These are phyloP conservation scores for Globisporangium spinosum DNA, from an alignment of 352 stramenopile genomes.

Conservation along the genomic window DNA sequence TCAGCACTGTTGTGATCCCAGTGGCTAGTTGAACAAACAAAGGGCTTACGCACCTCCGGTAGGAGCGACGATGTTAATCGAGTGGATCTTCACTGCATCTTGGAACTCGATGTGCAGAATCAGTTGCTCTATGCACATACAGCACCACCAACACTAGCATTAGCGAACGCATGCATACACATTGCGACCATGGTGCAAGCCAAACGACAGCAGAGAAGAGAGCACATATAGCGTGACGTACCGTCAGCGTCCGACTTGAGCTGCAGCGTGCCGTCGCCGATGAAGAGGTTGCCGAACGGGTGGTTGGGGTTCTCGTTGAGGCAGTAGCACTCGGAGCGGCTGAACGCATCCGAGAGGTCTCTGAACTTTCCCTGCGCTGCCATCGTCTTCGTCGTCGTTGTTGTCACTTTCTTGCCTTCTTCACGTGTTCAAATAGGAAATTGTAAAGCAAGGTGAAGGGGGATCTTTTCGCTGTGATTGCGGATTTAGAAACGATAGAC, in stretches of 20 bases:
- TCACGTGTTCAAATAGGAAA: slow-evolving; percentile 3
- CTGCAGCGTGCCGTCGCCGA: slow-evolving; percentile 67
- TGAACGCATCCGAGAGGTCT: slow-evolving; percentile 62
- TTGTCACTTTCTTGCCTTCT: background rate
- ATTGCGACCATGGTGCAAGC: background rate
- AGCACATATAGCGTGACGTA: slow-evolving; percentile 11
- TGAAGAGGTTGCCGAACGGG: slow-evolving; percentile 73
- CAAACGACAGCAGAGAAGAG: background rate
- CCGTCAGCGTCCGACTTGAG: slow-evolving; percentile 78
- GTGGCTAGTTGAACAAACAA: background rate
- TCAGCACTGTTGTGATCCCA: background rate
- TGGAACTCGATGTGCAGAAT: slow-evolving; percentile 84
- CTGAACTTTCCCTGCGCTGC: slow-evolving; percentile 28
- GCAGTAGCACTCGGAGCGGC: slow-evolving; percentile 63
- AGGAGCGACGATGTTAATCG: slow-evolving; percentile 55
- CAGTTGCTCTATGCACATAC: slow-evolving; percentile 53
- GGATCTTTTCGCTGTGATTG: background rate
- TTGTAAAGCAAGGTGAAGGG: background rate
- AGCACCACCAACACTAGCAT: background rate
- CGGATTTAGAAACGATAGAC: slow-evolving; percentile 1
- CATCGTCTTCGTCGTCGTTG: background rate
- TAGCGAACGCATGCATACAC: background rate
- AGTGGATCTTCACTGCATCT: slow-evolving; percentile 75
- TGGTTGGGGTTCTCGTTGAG: slow-evolving; percentile 75
- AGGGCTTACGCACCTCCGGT: slow-evolving; percentile 26